Base-by-base conservation (phyloP, 805 yeast species). In the Yarrowia bubula region DNA sequence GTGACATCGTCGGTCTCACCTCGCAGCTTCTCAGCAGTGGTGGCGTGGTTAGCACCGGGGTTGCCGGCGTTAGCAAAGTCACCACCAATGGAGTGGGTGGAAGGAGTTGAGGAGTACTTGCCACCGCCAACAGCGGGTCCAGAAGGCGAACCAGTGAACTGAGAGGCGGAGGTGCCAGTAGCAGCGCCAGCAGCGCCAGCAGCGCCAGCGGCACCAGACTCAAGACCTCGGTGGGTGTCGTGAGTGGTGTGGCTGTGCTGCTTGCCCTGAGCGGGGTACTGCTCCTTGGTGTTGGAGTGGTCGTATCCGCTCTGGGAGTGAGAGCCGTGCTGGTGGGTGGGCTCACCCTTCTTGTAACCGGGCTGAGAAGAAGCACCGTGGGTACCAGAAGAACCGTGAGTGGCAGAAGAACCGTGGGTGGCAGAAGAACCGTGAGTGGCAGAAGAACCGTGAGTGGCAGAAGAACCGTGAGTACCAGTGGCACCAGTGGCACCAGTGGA, bases 251-350 rank as follows among this genome's bases (percentile, higher is more conserved):
- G 47, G 15, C 47, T 15, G 61, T 55, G 47, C 47, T 55, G 22
- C 47, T 41, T 39, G 47, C 47, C 61, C 47, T 55, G 61, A n/a
- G 38, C 47, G 22, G 61, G 61, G 61, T 55, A 55, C 38, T 41
- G 47, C 4, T 55, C 47, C 61, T 55, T 38, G 38, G 61, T 17
- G 10, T 37, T 18, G 38, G 47, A 28, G 38, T 55, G 41, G 39
- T 55, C 61, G 31, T 55, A 55, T n/a, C 61, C 61, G 38, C 47
- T 39, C 47, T 55, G 31, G 39, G 61, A 55, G 47, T 55, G 61
- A 7, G 61, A 55, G n/a, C 38, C 61, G 31, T 55, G 61, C 17
- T 55, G 47, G 44, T 55, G 61, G 6, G 61, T 15, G 38, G 47
- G 4, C 31, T 55, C 47, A 8, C 38, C 31, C 60, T 51, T 38